Evolutionary conservation across 176 grass and related monocot species (phyloP), one percentile per base, ranked within the genome.

Genomic region (Microstegium vimineum): DNA sequence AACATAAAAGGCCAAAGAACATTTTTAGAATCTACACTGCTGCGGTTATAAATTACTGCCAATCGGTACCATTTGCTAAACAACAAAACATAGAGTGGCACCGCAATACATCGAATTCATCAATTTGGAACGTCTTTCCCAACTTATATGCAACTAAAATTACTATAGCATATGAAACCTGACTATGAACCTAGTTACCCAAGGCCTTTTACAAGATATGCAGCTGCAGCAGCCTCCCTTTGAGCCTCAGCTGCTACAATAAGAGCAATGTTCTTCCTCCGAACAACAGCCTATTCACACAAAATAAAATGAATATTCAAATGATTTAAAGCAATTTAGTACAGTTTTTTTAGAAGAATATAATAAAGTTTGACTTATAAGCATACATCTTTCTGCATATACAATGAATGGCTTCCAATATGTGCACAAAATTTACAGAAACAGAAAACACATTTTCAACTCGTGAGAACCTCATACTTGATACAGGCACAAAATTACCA

Each of bases 241-340:
- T 99, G 91, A 35, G 97, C 97, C 77, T 95, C 89, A 5, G 97
- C 97, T 67, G 89, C 97, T 71, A 90, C 90, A 85, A 96, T 62
- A 85, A 99, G 83, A 41, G 97, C 93, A 77, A 95, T 90, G 35
- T 88, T 96, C 72, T 99, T 99, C 83, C 93, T 96, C 87, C 87
- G 86, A 27, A 89, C 66, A 69, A 96, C 88, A 46, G 91, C 97
- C 97, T 99, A 51, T 87, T 80, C 47, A 86, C 62, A 73, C 37
- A 88, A 79, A 90, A 86, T 10, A 77, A 86, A 81, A 72, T 83
- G 22, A 84, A 57, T 52, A 79, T 22, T 0, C 3, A 70, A 74
- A 63, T 25, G 4, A 8, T 66, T 66, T 65, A 82, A 52, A 52
- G 6, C 2, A 62, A 37, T 68, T n/a, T 75, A 33, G 1, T 30